Percentiles rank a stretch among this genome's conserved stretches.
Conservation (phyloP, 768 basidiomycete species). For the Zangia roseola region DNA sequence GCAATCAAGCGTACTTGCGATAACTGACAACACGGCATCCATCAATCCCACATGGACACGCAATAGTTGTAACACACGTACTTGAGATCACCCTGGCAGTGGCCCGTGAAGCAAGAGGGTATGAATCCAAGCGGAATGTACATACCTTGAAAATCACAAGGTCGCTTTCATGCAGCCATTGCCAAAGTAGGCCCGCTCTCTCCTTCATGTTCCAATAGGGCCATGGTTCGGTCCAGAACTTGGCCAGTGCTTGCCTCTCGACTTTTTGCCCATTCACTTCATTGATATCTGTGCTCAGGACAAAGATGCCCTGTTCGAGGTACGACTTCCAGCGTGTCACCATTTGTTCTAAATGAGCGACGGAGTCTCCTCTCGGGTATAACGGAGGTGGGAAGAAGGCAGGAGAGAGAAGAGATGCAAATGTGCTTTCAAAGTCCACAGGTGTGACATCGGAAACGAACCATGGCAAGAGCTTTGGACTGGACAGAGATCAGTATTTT, state of each 20-base stretch:
- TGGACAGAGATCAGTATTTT: slow-evolving; percentile 31
- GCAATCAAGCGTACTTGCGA: slow-evolving; percentile 62
- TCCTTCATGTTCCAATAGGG: slow-evolving; percentile 75
- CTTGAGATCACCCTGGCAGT: slow-evolving; percentile 84
- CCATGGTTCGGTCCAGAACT: slow-evolving; percentile 74
- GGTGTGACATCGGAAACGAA: slow-evolving; percentile 96
- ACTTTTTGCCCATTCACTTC: slow-evolving; percentile 21
- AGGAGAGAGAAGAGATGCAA: slow-evolving; percentile 52
- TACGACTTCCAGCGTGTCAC: slow-evolving; percentile 72
- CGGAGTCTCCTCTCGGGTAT: slow-evolving; percentile 26
- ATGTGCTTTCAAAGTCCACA: slow-evolving; percentile 66
- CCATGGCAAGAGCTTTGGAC: slow-evolving; percentile 95
- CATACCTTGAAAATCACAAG: slow-evolving; percentile 84
- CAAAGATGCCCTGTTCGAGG: slow-evolving; percentile 68
- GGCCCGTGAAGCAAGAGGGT: background rate
- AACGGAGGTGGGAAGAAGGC: slow-evolving; percentile 53
- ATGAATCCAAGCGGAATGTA: background rate
- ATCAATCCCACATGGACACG: background rate
- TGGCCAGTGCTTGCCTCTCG: slow-evolving; percentile 26
- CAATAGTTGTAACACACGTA: slow-evolving; percentile 39
- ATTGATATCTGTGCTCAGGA: slow-evolving; percentile 49
- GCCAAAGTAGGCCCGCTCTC: slow-evolving; percentile 51
- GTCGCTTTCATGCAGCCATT: slow-evolving; percentile 49
- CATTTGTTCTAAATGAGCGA: slow-evolving; percentile 53
- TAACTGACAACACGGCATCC: slow-evolving; percentile 47